A percentile compares a stretch with the other conserved stretches of the same genome.
Evolutionary conservation across 352 stramenopile species (phyloP).

Genomic region (Peronospora destructor): DNA sequence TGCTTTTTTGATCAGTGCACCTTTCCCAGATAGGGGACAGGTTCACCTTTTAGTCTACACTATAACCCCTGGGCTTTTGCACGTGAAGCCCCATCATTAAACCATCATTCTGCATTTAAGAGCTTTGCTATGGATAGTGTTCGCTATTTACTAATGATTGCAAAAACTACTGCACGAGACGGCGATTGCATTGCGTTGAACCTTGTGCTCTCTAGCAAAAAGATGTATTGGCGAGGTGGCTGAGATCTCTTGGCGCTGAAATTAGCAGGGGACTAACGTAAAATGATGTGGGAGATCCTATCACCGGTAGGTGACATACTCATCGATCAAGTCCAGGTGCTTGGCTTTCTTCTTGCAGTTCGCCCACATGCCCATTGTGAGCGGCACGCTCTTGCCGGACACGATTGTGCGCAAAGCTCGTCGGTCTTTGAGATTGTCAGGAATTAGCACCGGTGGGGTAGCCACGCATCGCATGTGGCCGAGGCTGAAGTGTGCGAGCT

Average conservation of each 20-base stretch:
- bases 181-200: slow-evolving; percentile 14
- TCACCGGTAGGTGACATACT: slow-evolving; percentile 40
- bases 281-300: slow-evolving; percentile 1
- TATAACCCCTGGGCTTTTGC: too few species aligned
- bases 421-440: slow-evolving; percentile 28
- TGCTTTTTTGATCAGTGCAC: too few species aligned
- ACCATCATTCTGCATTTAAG: too few species aligned
- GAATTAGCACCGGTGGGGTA: slow-evolving; percentile 45
- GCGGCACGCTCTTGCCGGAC: slow-evolving; percentile 39
- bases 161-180: slow-evolving; percentile 20
- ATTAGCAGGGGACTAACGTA: slow-evolving; percentile 9
- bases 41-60: too few species aligned
- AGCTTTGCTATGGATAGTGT: too few species aligned
- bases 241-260: slow-evolving; percentile 8
- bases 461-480: slow-evolving; percentile 41
- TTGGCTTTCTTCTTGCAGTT: slow-evolving; percentile 36
- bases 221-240: too few species aligned
- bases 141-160: not conserved
- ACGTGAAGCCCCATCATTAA: too few species aligned
- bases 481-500: slow-evolving; percentile 46
- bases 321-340: slow-evolving; percentile 44
- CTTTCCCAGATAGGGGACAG: too few species aligned
- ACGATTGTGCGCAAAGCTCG: slow-evolving; percentile 34
- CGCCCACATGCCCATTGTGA: slow-evolving; percentile 43
- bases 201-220: slow-evolving; percentile 9